Evolutionary conservation across 192 early-diverging fungal species (phyloP).

Genomic region (Coemansia umbellata): DNA sequence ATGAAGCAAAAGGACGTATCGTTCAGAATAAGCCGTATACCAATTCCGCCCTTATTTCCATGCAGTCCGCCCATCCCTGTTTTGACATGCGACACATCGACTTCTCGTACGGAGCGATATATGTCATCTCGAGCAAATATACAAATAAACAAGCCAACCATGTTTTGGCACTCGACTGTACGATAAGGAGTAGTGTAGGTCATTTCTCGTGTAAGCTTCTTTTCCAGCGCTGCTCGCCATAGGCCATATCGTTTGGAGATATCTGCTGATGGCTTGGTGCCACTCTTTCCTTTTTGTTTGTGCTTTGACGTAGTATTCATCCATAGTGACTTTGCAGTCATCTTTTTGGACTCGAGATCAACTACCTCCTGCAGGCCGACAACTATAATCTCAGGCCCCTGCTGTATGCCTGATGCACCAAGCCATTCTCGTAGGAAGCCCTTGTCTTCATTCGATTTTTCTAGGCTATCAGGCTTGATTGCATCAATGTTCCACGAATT

Average conservation of each 20-base stretch:
- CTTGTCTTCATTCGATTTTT: constrained; percentile 41
- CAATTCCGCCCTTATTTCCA: constrained; percentile 94
- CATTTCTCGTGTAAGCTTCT: constrained; percentile 52
- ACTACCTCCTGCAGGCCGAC: constrained; percentile 98
- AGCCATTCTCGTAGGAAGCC: constrained; percentile 37
- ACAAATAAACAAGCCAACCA: constrained; percentile 90
- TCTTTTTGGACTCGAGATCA: constrained; percentile 76
- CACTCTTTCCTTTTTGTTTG: constrained; percentile 12
- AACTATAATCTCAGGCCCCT: constrained; percentile 70
- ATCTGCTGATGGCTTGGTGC: constrained; percentile 16
- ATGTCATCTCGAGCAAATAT: constrained; percentile 72
- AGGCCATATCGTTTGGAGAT: constrained; percentile 65
- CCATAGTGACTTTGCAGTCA: constrained; percentile 61
- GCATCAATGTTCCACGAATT: constrained; percentile 95
- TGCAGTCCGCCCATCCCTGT: constrained; percentile 84
- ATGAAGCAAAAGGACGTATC: constrained; percentile 88
- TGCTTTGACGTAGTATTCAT: constrained; percentile 30
- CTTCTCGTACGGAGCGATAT: constrained; percentile 51
- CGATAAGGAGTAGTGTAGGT: constrained; percentile 54
- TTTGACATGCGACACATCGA: constrained; percentile 74
- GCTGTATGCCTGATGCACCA: constrained; percentile 42
- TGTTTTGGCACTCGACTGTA: constrained; percentile 67
- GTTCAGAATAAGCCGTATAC: constrained; percentile 71
- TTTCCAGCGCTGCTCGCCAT: constrained; percentile 77
- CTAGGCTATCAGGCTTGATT: constrained; percentile 76